Base-by-base conservation (phyloP, 2,329 filamentous ascomycete genomes). In the Cercospora zeina region DNA sequence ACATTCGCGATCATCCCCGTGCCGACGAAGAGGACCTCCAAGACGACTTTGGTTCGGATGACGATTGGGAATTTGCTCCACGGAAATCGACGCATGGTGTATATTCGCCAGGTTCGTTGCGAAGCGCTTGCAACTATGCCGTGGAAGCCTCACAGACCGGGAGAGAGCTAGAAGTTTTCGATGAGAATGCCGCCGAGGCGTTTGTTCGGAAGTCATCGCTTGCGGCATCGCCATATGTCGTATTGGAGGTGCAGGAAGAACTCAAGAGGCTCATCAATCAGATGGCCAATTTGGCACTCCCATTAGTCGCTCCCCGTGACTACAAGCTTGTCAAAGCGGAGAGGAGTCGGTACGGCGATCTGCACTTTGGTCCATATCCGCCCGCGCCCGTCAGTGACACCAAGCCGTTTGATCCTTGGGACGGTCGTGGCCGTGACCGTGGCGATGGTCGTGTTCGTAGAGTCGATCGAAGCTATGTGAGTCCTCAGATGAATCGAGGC, bases 111-210 rank as follows among this genome's bases (percentile, higher is more conserved):
- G 7, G 47, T 10, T 58, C 54, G 1, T 14, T 62, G 30, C 31
- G 60, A 5, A 58, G 54, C 10, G 47, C 55, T 7, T 62, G 60
- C 30, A 58, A 50, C 30, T 21, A 42, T 1, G 54, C 39, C 14
- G 36, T 30, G 3, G 16, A 58, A 27, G 47, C 47, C 1, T 34
- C 36, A 6, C 45, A 58, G 19, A 58, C 54, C 0, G 54, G 55
- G n/a, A 58, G 19, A n/a, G 49, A 54, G 24, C 47, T 62, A n/a
- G 42, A 54, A 2, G 6, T 62, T 3, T 62, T 62, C 36, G 60
- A 53, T 19, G 19, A 34, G 24, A 34, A 47, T 16, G 60, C 36
- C 1, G 54, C 60, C 1, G 33, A 54, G 13, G 37, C 19, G 3
- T 47, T 60, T 6, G 24, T 60, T 4, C 36, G 30, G 8, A 24